Percentiles rank a stretch among this genome's conserved stretches.
These are phyloP conservation scores for Persicaria tinctoria DNA, from an alignment of 148 eudicot genomes.

Conservation along the genomic window DNA sequence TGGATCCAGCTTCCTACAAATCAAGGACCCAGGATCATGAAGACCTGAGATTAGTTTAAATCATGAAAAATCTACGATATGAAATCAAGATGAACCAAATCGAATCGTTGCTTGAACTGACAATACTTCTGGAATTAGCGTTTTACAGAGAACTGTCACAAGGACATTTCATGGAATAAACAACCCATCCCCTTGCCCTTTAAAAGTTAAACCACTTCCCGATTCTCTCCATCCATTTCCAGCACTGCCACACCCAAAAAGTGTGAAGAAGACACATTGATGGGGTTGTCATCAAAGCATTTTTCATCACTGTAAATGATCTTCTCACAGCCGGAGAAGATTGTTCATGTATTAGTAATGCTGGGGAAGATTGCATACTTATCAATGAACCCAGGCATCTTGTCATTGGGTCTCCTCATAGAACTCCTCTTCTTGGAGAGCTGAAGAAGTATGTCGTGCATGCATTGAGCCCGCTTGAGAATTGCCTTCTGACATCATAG, in stretches of 20 bases:
- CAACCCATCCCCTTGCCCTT: neutral
- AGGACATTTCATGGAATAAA: neutral
- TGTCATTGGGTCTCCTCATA: conserved; percentile 38
- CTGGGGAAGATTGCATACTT: neutral
- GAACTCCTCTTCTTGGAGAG: conserved; percentile 40
- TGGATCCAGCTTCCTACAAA: too few species aligned
- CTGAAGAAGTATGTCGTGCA: conserved; percentile 17
- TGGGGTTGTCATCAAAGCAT: neutral
- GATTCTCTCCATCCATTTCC: neutral
- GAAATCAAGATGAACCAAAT: neutral
- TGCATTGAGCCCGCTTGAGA: conserved; percentile 34
- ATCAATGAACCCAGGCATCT: neutral
- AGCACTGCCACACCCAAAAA: neutral
- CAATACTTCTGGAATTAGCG: neutral
- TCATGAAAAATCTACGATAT: neutral
- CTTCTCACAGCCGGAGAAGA: neutral
- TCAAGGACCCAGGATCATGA: too few species aligned
- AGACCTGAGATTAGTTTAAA: too few species aligned
- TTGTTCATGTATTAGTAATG: neutral
- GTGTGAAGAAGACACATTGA: neutral
- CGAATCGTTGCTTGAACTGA: neutral
- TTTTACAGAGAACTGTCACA: neutral
- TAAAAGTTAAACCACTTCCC: neutral
- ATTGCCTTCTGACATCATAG: conserved; percentile 48
- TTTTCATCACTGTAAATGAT: neutral